Evolutionary conservation across 305 asterid genomes (phyloP).

Genomic region (Striga hermonthica): DNA sequence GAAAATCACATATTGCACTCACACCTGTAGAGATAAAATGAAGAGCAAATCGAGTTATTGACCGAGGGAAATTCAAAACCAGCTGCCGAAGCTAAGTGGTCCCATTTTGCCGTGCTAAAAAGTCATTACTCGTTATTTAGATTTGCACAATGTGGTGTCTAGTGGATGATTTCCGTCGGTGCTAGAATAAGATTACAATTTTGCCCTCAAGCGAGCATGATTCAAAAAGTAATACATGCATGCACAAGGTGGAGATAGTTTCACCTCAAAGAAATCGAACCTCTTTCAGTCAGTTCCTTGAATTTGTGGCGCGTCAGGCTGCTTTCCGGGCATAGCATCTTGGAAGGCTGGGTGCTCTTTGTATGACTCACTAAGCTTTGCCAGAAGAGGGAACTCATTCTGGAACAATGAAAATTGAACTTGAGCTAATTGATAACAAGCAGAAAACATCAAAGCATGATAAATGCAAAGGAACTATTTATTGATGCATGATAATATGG

Average conservation of each 20-base stretch:
- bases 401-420: slow-evolving; percentile 30
- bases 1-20: background rate
- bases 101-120: background rate
- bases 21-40: background rate
- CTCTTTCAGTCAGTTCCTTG: slow-evolving; percentile 35
- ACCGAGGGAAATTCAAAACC: background rate
- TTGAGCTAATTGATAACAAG: too few relatives aligned
- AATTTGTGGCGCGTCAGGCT: slow-evolving; percentile 70
- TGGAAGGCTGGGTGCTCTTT: slow-evolving; percentile 52
- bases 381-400: slow-evolving; percentile 60
- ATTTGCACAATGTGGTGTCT: background rate
- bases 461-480: background rate
- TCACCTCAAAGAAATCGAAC: slow-evolving; percentile 25
- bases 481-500: too few relatives aligned
- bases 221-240: background rate
- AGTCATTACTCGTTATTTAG: background rate
- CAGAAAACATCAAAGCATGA: too few relatives aligned
- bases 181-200: background rate
- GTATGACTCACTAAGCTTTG: slow-evolving; percentile 53
- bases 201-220: background rate
- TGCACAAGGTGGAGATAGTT: background rate
- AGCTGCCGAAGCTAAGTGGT: background rate
- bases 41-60: background rate
- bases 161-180: background rate
- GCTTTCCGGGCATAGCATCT: slow-evolving; percentile 68